Evolutionary conservation across 371 early-diverging fungal genomes (phyloP).

Genomic region (Massospora cicadina): DNA sequence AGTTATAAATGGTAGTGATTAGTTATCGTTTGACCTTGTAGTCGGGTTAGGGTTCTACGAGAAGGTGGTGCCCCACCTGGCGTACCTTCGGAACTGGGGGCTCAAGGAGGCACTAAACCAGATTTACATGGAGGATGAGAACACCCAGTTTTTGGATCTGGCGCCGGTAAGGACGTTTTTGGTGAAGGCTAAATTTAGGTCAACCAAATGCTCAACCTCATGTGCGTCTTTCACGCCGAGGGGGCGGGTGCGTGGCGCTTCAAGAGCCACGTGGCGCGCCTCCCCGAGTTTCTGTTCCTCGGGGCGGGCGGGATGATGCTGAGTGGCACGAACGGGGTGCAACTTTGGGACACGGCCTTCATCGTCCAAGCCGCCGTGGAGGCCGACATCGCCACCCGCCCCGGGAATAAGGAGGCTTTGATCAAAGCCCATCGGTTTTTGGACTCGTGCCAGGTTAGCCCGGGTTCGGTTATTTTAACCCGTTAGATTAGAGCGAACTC

Average conservation of each 20-base stretch:
- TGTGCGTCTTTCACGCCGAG: conserved; percentile 62
- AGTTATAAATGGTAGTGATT: conserved; percentile 37
- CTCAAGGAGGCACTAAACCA: conserved; percentile 57
- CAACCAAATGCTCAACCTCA: conserved; percentile 82
- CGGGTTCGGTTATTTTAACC: not conserved
- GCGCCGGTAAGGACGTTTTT: conserved; percentile 41
- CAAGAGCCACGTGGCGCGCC: conserved; percentile 46
- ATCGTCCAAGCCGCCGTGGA: conserved; percentile 63
- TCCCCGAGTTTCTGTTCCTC: conserved; percentile 79
- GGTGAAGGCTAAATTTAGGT: conserved; percentile 24
- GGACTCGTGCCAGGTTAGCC: conserved; percentile 53
- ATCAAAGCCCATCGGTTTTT: conserved; percentile 57
- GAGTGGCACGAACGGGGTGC: conserved; percentile 95
- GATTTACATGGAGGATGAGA: conserved; percentile 73
- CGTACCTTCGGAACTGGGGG: conserved; percentile 46
- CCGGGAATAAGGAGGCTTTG: conserved; percentile 47
- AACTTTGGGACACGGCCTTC: conserved; percentile 92
- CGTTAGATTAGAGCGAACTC: conserved; percentile 51
- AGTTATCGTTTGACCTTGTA: conserved; percentile 11
- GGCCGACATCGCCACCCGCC: conserved; percentile 24
- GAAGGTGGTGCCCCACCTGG: conserved; percentile 22
- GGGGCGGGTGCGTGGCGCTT: conserved; percentile 72
- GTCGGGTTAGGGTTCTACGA: conserved; percentile 45
- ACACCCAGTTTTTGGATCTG: conserved; percentile 72
- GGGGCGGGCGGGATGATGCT: conserved; percentile 82